A percentile compares a stretch with the other conserved stretches of the same genome.
Conservation (phyloP, 2,329 filamentous ascomycete genomes). For the Diaporthe longicolla region DNA sequence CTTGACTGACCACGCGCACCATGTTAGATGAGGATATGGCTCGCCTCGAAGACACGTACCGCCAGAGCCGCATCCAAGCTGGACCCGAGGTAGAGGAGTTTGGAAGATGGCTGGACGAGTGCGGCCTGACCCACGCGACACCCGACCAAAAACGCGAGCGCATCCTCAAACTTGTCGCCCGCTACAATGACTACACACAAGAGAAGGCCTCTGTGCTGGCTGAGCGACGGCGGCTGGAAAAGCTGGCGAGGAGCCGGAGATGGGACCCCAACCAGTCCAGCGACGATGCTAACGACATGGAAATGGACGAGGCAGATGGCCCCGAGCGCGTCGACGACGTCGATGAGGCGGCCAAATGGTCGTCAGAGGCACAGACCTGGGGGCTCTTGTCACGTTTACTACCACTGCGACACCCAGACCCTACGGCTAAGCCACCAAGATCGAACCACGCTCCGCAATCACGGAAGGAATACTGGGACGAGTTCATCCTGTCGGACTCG, state of each 20-base stretch:
- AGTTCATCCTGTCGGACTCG: constrained; percentile 81
- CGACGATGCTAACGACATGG: constrained; percentile 68
- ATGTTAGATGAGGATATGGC: constrained; percentile 48
- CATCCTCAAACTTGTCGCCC: constrained; percentile 77
- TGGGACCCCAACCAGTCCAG: constrained; percentile 50
- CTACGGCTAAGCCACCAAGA: constrained; percentile 45
- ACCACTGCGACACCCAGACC: constrained; percentile 73
- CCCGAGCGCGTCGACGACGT: constrained; percentile 51
- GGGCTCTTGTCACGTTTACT: constrained; percentile 84
- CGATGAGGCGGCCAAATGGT: constrained; percentile 73
- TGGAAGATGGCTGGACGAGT: constrained; percentile 84
- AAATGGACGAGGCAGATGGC: constrained; percentile 66
- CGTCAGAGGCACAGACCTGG: constrained; percentile 92
- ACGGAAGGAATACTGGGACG: constrained; percentile 68
- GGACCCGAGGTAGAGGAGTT: constrained; percentile 90
- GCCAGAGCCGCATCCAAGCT: constrained; percentile 66
- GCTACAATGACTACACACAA: constrained; percentile 72
- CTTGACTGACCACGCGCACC: constrained; percentile 1
- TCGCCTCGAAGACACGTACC: constrained; percentile 51
- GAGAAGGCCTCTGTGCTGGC: constrained; percentile 61
- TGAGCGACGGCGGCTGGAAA: constrained; percentile 56
- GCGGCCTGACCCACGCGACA: constrained; percentile 67
- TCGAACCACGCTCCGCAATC: constrained; percentile 47
- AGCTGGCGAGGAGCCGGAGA: constrained; percentile 48
- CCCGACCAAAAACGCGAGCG: constrained; percentile 71